A percentile compares a stretch with the other conserved stretches of the same genome.
These are phyloP conservation scores for Bassia scoparia DNA, from an alignment of 148 eudicot species.

Conservation along the genomic window DNA sequence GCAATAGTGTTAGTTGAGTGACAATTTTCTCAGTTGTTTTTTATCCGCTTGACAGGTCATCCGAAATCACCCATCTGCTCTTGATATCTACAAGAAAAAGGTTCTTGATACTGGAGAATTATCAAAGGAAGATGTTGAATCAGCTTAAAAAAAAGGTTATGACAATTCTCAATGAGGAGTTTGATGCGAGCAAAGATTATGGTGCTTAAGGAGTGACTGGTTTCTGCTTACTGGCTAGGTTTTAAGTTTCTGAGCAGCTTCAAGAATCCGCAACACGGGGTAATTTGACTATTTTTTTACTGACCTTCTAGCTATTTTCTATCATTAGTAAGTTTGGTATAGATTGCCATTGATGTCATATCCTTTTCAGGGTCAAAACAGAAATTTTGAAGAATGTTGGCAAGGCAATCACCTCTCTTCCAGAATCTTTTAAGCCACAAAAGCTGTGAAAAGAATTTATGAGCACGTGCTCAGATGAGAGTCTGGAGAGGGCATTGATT, in stretches of 20 bases:
- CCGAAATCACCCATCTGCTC: conserved; percentile 72
- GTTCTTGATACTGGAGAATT: conserved; percentile 68
- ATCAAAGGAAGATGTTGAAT: conserved; percentile 68
- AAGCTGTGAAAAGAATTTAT: conserved; percentile 81
- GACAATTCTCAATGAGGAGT: conserved; percentile 78
- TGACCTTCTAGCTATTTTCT: not conserved
- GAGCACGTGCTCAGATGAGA: conserved; percentile 89
- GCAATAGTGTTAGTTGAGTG: not conserved
- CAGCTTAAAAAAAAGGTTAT: conserved; percentile 59
- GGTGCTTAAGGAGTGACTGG: conserved; percentile 79
- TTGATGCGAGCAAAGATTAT: conserved; percentile 75
- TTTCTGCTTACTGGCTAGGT: conserved; percentile 84
- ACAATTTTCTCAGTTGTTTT: not conserved
- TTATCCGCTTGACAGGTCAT: conserved; percentile 43
- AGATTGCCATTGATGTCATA: not conserved
- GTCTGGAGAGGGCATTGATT: conserved; percentile 84
- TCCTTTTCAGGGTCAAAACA: conserved; percentile 68
- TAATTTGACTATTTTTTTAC: conserved; percentile 27
- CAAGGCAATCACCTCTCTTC: conserved; percentile 75
- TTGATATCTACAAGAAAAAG: conserved; percentile 70
- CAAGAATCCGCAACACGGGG: conserved; percentile 90
- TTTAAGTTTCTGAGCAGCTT: conserved; percentile 82
- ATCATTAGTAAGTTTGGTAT: not conserved
- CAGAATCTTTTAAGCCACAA: conserved; percentile 80
- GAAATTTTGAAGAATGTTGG: conserved; percentile 92